A percentile compares a stretch with the other conserved stretches of the same genome.
These are phyloP conservation scores for Marasmius fiardii DNA, from an alignment of 1,284 basidiomycete species.

Conservation along the genomic window DNA sequence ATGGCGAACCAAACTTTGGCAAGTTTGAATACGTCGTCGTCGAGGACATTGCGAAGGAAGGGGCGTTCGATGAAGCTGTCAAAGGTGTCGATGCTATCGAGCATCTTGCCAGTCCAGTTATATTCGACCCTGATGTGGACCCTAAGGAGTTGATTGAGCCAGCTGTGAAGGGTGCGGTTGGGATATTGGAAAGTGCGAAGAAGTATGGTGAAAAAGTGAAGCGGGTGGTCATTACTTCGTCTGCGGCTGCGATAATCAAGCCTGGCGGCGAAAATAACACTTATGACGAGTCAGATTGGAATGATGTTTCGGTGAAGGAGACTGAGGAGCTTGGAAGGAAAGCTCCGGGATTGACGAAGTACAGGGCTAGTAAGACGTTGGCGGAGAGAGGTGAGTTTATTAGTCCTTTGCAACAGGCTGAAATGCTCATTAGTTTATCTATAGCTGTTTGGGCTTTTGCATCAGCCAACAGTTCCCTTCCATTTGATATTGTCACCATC, in stretches of 20 bases:
- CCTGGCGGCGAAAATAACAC: slow-evolving; percentile 23
- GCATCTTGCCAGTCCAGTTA: slow-evolving; percentile 26
- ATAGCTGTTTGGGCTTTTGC: slow-evolving; percentile 45
- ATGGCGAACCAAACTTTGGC: slow-evolving; percentile 15
- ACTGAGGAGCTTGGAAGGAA: slow-evolving; percentile 42
- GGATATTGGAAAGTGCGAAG: slow-evolving; percentile 34
- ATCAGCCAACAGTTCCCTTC: slow-evolving; percentile 28
- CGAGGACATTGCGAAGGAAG: slow-evolving; percentile 23
- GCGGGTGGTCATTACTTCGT: slow-evolving; percentile 65
- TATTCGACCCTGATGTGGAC: slow-evolving; percentile 12
- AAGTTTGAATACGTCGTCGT: slow-evolving; percentile 24
- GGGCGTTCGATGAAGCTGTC: slow-evolving; percentile 30
- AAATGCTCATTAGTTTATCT: not conserved
- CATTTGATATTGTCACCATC: slow-evolving; percentile 41
- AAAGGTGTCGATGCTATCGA: slow-evolving; percentile 25
- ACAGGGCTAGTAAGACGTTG: slow-evolving; percentile 42
- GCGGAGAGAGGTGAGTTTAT: slow-evolving; percentile 38
- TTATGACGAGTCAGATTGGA: slow-evolving; percentile 55
- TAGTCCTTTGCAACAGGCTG: not conserved
- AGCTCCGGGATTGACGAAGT: slow-evolving; percentile 31
- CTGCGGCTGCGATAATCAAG: slow-evolving; percentile 50
- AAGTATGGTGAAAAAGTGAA: slow-evolving; percentile 38
- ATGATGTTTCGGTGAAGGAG: slow-evolving; percentile 40
- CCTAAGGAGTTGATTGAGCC: slow-evolving; percentile 34
- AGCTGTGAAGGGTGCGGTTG: slow-evolving; percentile 39